phyloP scores from a whole-genome alignment of 208 protist genomes.

The Acanthamoeba lugdunensis region DNA sequence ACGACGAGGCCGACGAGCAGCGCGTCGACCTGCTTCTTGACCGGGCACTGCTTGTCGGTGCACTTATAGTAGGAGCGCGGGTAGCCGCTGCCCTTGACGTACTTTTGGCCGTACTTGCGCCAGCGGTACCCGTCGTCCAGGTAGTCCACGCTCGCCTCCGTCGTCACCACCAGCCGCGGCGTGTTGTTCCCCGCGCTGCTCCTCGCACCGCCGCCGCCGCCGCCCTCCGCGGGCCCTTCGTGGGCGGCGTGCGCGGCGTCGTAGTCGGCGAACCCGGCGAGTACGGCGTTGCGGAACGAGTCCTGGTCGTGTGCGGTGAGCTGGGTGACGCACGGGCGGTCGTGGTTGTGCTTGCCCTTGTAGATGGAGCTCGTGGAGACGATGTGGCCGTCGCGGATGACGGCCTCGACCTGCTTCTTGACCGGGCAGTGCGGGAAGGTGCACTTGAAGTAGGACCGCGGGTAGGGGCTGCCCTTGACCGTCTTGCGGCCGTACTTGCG shows the following conservation, averaged over 20 bases:
- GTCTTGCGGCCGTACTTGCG: constrained; percentile 73
- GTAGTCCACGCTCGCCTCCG: not conserved
- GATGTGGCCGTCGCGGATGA: not conserved
- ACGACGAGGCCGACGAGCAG: not conserved
- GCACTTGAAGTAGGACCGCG: constrained; percentile 71
- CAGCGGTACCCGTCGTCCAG: constrained; percentile 70
- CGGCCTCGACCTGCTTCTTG: constrained; percentile 69
- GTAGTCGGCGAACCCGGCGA: constrained; percentile 2
- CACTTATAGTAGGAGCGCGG: constrained; percentile 71
- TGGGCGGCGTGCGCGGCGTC: too few species aligned
- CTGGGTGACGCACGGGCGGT: constrained; percentile 45
- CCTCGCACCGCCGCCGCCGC: too few species aligned
- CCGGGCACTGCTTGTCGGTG: constrained; percentile 60
- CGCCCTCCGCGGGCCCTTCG: too few species aligned
- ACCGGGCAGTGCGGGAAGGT: constrained; percentile 53
- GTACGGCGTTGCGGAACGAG: constrained; percentile 27
- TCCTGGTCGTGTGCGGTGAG: constrained; percentile 58
- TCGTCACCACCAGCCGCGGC: constrained; percentile 21
- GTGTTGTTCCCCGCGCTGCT: not conserved
- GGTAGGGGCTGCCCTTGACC: constrained; percentile 67
- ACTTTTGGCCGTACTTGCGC: constrained; percentile 76
- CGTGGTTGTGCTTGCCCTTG: constrained; percentile 56
- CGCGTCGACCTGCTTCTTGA: constrained; percentile 64
- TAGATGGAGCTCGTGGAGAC: constrained; percentile 39
- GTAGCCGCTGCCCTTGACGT: constrained; percentile 59